Evolutionary conservation across 768 basidiomycete species (phyloP).

Genomic region (Pisolithus albus): DNA sequence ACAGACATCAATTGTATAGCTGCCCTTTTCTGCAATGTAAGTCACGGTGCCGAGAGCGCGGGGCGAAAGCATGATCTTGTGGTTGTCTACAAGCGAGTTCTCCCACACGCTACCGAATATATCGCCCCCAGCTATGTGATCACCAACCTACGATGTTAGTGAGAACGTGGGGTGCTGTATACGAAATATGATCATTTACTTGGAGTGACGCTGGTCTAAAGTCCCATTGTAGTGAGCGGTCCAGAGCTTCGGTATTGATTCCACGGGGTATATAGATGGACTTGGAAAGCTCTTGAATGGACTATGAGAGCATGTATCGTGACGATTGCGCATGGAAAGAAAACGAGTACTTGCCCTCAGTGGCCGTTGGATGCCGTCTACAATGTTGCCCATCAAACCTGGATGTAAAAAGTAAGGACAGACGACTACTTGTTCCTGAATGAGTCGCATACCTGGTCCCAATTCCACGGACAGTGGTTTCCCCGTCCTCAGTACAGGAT

Average conservation of each 20-base stretch:
- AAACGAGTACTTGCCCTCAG: constrained; percentile 52
- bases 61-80: constrained; percentile 95
- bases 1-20: constrained; percentile 83
- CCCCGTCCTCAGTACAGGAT: constrained; percentile 94
- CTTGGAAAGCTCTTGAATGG: constrained; percentile 93
- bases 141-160: constrained; percentile 59
- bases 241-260: constrained; percentile 94
- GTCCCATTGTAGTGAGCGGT: constrained; percentile 88
- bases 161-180: constrained; percentile 1
- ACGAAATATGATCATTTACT: constrained; percentile 31
- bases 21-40: constrained; percentile 87
- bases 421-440: not conserved
- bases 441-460: constrained; percentile 69
- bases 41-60: constrained; percentile 94
- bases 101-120: constrained; percentile 94
- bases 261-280: constrained; percentile 99
- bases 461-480: constrained; percentile 98
- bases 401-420: constrained; percentile 1
- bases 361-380: constrained; percentile 94
- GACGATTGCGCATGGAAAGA: constrained; percentile 2
- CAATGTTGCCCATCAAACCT: constrained; percentile 99
- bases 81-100: constrained; percentile 93
- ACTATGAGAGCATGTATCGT: constrained; percentile 31
- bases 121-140: constrained; percentile 96
- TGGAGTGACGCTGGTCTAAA: constrained; percentile 81